These are phyloP conservation scores for Nemania sp. DNA, from an alignment of 2,329 filamentous ascomycete species.

Conservation along the genomic window DNA sequence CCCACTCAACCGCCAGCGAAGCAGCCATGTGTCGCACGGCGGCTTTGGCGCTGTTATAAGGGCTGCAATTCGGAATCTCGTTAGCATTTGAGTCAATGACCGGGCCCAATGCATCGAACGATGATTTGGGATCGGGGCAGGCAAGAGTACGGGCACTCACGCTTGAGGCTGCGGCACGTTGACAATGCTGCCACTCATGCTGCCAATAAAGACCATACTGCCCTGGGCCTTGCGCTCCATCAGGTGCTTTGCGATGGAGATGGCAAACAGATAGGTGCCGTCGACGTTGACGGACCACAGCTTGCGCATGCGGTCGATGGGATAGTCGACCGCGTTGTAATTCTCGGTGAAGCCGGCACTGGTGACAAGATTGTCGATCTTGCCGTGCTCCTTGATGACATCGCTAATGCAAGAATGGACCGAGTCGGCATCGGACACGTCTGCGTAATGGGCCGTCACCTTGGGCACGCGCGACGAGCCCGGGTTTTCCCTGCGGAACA, in stretches of 20 bases:
- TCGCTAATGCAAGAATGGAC: slow-evolving; percentile 75
- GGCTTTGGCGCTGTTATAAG: slow-evolving; percentile 92
- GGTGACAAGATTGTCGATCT: slow-evolving; percentile 89
- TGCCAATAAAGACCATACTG: slow-evolving; percentile 92
- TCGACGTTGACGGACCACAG: slow-evolving; percentile 93
- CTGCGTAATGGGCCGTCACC: slow-evolving; percentile 87
- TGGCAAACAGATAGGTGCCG: slow-evolving; percentile 88
- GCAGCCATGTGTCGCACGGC: slow-evolving; percentile 86
- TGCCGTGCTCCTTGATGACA: slow-evolving; percentile 71
- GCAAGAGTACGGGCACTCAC: slow-evolving; percentile 42
- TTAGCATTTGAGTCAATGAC: slow-evolving; percentile 19
- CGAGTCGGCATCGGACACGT: slow-evolving; percentile 79
- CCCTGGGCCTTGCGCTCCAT: slow-evolving; percentile 79
- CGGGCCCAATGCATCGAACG: neutral
- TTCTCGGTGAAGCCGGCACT: slow-evolving; percentile 98
- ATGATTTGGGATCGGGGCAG: neutral
- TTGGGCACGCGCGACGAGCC: slow-evolving; percentile 72
- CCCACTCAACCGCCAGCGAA: slow-evolving; percentile 93
- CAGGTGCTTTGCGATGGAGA: slow-evolving; percentile 81
- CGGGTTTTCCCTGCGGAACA: slow-evolving; percentile 80
- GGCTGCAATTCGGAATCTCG: slow-evolving; percentile 45
- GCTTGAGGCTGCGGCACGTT: slow-evolving; percentile 94
- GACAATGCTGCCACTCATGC: slow-evolving; percentile 92
- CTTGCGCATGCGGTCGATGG: slow-evolving; percentile 87
- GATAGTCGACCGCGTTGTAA: slow-evolving; percentile 88